Evolutionary conservation across 495 filamentous ascomycete species (phyloP).

Genomic region (Xylona heveae): DNA sequence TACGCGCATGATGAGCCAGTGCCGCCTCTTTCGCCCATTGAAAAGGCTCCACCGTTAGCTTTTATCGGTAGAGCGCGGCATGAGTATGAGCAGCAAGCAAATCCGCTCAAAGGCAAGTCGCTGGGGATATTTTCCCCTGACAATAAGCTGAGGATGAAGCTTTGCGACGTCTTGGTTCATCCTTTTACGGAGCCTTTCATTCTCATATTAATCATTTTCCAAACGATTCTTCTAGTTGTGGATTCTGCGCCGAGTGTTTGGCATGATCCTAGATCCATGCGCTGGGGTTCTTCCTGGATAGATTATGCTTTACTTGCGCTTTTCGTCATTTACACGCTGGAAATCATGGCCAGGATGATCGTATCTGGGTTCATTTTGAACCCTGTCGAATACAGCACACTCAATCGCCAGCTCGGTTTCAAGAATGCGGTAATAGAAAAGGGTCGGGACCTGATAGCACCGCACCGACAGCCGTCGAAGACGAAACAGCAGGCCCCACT

Average conservation of each 20-base stretch:
- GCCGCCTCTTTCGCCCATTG: constrained; percentile 22
- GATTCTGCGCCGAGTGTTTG: constrained; percentile 54
- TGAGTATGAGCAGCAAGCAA: constrained; percentile 30
- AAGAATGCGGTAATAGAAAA: constrained; percentile 53
- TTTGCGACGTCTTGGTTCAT: constrained; percentile 81
- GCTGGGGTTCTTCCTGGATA: constrained; percentile 47
- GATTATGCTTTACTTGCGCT: constrained; percentile 66
- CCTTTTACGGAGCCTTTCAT: constrained; percentile 71
- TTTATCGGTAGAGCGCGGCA: constrained; percentile 10
- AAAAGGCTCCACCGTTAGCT: constrained; percentile 18
- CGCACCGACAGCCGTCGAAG: constrained; percentile 47
- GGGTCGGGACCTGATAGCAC: constrained; percentile 54
- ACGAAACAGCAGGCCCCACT: constrained; percentile 19
- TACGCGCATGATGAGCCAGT: constrained; percentile 29
- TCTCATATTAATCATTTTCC: constrained; percentile 66
- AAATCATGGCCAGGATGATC: constrained; percentile 59
- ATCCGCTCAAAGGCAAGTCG: constrained; percentile 76
- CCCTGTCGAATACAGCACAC: constrained; percentile 63
- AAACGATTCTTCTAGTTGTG: constrained; percentile 68
- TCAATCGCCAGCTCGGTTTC: constrained; percentile 47
- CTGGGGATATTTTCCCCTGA: constrained; percentile 66
- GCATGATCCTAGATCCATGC: constrained; percentile 19
- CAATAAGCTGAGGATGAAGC: constrained; percentile 44
- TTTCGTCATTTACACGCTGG: constrained; percentile 66
- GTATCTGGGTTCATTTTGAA: constrained; percentile 89